These are phyloP conservation scores for Triangularia setosa DNA, from an alignment of 2,329 filamentous ascomycete species.

Conservation along the genomic window DNA sequence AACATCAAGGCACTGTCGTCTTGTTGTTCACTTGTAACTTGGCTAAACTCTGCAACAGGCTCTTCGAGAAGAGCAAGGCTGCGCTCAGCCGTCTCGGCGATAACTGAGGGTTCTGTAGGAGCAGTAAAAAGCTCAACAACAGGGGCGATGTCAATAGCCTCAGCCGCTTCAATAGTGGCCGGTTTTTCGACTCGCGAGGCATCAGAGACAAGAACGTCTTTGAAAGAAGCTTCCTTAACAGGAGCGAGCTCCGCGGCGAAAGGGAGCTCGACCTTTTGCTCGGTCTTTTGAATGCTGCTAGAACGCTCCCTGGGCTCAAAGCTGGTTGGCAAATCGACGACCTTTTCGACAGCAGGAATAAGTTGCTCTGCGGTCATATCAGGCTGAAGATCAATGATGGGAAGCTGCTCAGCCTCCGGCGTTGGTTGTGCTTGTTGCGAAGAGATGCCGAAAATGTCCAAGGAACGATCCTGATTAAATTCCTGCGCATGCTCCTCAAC, in stretches of 20 bases:
- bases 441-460: not conserved
- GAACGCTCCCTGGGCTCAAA: not conserved
- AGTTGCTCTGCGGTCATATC: not conserved
- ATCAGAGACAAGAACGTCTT: not conserved
- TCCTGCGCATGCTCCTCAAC: not conserved
- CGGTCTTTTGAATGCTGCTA: not conserved
- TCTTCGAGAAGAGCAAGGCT: not conserved
- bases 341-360: not conserved
- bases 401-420: not conserved
- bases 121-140: not conserved
- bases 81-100: not conserved
- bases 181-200: not conserved
- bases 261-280: not conserved
- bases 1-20: not conserved
- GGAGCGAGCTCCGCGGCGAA: not conserved
- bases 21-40: not conserved
- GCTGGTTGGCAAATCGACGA: not conserved
- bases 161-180: not conserved
- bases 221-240: not conserved
- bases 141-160: not conserved
- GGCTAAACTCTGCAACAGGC: not conserved
- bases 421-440: not conserved
- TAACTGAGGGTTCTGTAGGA: not conserved
- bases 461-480: conserved; percentile 15
- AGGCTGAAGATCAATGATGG: not conserved